Percentiles rank a stretch among this genome's conserved stretches.
Evolutionary conservation across 352 stramenopile species (phyloP).

Genomic region (Globisporangium viniferum): DNA sequence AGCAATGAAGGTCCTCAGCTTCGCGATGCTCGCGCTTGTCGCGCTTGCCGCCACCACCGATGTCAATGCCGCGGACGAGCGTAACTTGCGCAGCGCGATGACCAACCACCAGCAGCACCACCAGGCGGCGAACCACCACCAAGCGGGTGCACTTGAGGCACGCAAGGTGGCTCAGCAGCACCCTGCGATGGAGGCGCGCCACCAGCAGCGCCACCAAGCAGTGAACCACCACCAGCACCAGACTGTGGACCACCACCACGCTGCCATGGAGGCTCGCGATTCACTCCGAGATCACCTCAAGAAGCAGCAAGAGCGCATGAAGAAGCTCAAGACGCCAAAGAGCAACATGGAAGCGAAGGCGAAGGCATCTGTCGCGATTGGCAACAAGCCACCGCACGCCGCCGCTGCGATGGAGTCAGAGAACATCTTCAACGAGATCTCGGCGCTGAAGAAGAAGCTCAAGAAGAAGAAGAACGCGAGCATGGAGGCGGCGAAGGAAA

Average conservation of each 20-base stretch:
- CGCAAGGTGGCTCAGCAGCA: neutral
- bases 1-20: neutral
- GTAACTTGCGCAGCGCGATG: slow-evolving; percentile 1
- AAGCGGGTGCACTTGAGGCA: neutral
- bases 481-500: too few species aligned
- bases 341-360: too few species aligned
- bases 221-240: neutral
- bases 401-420: too few species aligned
- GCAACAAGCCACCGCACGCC: too few species aligned
- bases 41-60: neutral
- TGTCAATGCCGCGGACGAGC: neutral
- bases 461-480: too few species aligned
- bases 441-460: too few species aligned
- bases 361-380: too few species aligned
- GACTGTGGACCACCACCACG: neutral
- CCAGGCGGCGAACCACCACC: neutral
- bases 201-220: neutral
- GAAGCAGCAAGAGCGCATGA: too few species aligned
- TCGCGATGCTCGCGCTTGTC: neutral
- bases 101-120: neutral
- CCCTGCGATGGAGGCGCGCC: neutral
- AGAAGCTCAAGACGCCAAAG: too few species aligned
- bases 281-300: too few species aligned
- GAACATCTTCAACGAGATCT: too few species aligned
- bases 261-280: neutral